phyloP scores from a whole-genome alignment of 2,329 filamentous ascomycete genomes.

The Fusarium nodosum region DNA sequence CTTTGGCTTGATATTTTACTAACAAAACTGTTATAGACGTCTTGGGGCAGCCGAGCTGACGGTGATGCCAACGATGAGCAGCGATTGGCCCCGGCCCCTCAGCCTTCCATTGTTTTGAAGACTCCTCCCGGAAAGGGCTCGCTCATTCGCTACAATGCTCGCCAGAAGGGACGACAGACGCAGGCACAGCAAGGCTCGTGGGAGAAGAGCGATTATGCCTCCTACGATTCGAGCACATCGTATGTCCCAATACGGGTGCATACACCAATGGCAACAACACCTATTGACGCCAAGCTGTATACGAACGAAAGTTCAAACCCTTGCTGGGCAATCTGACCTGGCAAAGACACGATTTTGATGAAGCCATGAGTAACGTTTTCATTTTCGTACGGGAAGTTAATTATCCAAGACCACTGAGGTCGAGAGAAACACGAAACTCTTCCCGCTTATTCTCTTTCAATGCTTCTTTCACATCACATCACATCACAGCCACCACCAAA shows the following conservation, averaged over 20 bases:
- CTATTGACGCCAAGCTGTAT: constrained; percentile 42
- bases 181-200: constrained; percentile 46
- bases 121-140: constrained; percentile 60
- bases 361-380: constrained; percentile 49
- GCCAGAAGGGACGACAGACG: constrained; percentile 56
- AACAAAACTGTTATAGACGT: constrained; percentile 72
- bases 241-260: constrained; percentile 52
- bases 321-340: constrained; percentile 44
- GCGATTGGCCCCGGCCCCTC: constrained; percentile 70
- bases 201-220: constrained; percentile 53
- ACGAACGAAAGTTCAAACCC: constrained; percentile 43
- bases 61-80: constrained; percentile 86
- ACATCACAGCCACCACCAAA: constrained; percentile 40
- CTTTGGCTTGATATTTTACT: constrained; percentile 14
- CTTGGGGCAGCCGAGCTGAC: constrained; percentile 94
- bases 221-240: constrained; percentile 56
- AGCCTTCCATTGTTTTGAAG: constrained; percentile 58
- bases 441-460: constrained; percentile 31
- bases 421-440: constrained; percentile 30
- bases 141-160: constrained; percentile 63
- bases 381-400: constrained; percentile 37
- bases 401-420: constrained; percentile 38
- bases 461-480: constrained; percentile 35
- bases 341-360: constrained; percentile 48
- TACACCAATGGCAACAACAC: constrained; percentile 44